Conservation (phyloP, 305 asterid species). For the Salvia sclarea region DNA sequence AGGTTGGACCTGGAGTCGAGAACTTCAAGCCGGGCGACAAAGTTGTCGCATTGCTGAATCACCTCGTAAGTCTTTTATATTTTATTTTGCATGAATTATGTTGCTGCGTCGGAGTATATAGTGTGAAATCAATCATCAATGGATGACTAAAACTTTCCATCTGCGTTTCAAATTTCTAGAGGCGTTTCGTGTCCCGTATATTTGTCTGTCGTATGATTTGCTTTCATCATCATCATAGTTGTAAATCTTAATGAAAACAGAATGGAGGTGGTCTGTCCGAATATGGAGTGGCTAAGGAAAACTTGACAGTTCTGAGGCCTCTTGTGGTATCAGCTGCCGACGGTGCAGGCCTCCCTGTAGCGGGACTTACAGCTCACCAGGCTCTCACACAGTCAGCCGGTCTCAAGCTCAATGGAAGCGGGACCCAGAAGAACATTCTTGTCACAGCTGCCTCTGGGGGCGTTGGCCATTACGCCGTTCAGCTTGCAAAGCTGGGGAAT, state of each 20-base stretch:
- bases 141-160: background rate
- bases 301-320: conserved; percentile 49
- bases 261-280: conserved; percentile 66
- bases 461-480: conserved; percentile 71
- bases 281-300: conserved; percentile 55
- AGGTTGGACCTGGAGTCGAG: conserved; percentile 64
- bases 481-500: conserved; percentile 75
- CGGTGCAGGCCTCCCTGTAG: conserved; percentile 60
- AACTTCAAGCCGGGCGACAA: conserved; percentile 72
- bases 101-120: background rate
- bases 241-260: conserved; percentile 37
- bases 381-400: conserved; percentile 55
- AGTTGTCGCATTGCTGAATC: conserved; percentile 56
- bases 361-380: conserved; percentile 62
- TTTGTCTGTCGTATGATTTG: background rate
- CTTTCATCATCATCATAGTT: background rate
- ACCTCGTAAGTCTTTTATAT: conserved; percentile 37
- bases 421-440: conserved; percentile 59
- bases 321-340: conserved; percentile 59
- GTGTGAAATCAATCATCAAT: conserved; percentile 3
- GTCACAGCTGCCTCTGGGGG: conserved; percentile 75
- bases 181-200: background rate
- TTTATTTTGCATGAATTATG: background rate
- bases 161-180: background rate
- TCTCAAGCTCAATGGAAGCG: conserved; percentile 50